phyloP scores from a whole-genome alignment of 2,329 filamentous ascomycete genomes.

The Purpureocillium takamizusanense region DNA sequence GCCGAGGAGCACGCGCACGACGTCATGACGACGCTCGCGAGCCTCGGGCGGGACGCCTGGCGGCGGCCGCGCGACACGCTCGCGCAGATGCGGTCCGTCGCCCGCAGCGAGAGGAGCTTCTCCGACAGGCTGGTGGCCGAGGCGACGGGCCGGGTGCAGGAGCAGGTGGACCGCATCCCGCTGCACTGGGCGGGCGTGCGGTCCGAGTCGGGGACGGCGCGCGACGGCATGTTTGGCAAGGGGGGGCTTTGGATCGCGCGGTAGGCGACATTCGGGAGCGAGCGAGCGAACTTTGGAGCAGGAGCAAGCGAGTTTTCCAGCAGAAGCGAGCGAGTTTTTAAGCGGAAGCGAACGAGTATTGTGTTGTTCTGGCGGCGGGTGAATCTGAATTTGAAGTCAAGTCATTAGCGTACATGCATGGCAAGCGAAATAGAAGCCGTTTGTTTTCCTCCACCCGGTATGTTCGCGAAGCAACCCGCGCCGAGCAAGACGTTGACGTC shows the following conservation, averaged over 20 bases:
- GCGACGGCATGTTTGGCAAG: constrained; percentile 39
- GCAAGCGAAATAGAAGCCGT: too few species aligned
- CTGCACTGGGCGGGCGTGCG: constrained; percentile 51
- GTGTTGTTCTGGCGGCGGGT: too few species aligned
- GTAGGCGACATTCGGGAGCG: constrained; percentile 3
- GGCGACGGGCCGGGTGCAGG: constrained; percentile 40
- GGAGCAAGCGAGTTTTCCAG: too few species aligned
- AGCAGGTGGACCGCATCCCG: constrained; percentile 47
- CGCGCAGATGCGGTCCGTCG: constrained; percentile 25
- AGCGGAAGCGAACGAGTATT: too few species aligned
- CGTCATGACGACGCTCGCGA: constrained; percentile 32
- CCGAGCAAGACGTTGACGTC: too few species aligned
- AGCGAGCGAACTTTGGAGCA: too few species aligned
- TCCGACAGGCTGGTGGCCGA: constrained; percentile 38
- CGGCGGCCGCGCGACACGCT: constrained; percentile 26
- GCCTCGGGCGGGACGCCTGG: constrained; percentile 38
- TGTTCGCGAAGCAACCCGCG: too few species aligned
- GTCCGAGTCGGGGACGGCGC: constrained; percentile 33
- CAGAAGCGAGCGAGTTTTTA: too few species aligned
- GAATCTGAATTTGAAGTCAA: too few species aligned
- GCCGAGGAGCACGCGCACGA: constrained; percentile 27
- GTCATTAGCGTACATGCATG: too few species aligned
- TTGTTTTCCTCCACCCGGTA: too few species aligned
- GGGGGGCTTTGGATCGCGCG: constrained; percentile 39
- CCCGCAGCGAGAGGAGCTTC: constrained; percentile 31